These are phyloP conservation scores for Clarireedia hainanense DNA, from an alignment of 2,329 filamentous ascomycete genomes.

Conservation along the genomic window DNA sequence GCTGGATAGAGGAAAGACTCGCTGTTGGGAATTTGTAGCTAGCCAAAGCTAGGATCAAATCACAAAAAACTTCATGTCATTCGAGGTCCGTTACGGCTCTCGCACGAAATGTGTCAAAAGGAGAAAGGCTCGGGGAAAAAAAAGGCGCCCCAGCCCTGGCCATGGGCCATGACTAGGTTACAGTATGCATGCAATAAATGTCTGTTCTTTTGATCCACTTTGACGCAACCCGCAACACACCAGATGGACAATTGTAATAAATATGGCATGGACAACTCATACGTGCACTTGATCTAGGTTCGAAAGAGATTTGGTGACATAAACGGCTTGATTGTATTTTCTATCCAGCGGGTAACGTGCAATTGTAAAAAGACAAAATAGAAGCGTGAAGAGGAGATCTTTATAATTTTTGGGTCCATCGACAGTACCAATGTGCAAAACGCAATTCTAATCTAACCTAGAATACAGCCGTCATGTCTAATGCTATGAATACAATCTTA, in stretches of 20 bases:
- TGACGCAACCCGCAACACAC: neutral
- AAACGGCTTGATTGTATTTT: neutral
- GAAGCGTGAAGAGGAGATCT: slow-evolving; percentile 12
- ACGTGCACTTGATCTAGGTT: neutral
- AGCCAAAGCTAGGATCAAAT: too few species aligned
- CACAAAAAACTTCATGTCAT: too few species aligned
- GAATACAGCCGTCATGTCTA: slow-evolving; percentile 21
- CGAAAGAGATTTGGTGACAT: neutral
- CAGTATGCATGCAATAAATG: neutral
- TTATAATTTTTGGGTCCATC: neutral
- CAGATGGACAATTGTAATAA: neutral
- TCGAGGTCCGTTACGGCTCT: too few species aligned
- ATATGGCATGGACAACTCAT: neutral
- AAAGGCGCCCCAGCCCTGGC: too few species aligned
- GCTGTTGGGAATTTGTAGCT: too few species aligned
- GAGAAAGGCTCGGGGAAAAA: too few species aligned
- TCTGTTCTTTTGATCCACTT: neutral
- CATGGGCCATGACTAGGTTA: too few species aligned
- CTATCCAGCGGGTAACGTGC: neutral
- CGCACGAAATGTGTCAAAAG: too few species aligned
- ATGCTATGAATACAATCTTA: slow-evolving; percentile 26
- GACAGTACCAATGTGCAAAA: slow-evolving; percentile 6
- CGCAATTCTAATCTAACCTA: slow-evolving; percentile 20
- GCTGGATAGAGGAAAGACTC: slow-evolving; percentile 11
- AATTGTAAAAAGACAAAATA: too few species aligned